phyloP scores from a whole-genome alignment of 176 grass and related monocot genomes.

The Neostapfia colusana region DNA sequence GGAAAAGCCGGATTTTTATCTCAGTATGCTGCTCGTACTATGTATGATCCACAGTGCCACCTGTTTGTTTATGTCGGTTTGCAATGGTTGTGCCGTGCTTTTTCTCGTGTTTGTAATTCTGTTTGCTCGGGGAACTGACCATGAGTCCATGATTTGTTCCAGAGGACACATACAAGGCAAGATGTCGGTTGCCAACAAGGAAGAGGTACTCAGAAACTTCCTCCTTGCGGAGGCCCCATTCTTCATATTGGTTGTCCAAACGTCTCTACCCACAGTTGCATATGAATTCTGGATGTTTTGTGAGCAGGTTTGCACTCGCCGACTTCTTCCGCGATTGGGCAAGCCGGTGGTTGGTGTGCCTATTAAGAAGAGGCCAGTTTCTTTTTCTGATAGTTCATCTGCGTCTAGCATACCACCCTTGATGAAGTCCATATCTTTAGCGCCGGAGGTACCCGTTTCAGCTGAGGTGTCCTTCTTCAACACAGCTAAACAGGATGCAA shows the following conservation, averaged over 20 bases:
- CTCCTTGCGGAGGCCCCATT: background rate
- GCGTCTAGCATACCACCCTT: conserved; percentile 11
- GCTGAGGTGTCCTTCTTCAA: conserved; percentile 30
- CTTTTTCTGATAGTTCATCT: conserved; percentile 21
- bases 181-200: conserved; percentile 53
- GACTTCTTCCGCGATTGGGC: conserved; percentile 17
- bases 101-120: conserved; percentile 22
- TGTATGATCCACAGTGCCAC: conserved; percentile 20
- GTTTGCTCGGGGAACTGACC: conserved; percentile 35
- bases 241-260: conserved; percentile 22
- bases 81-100: background rate
- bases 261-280: conserved; percentile 1
- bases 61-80: conserved; percentile 10
- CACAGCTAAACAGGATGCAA: conserved; percentile 22
- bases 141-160: conserved; percentile 38
- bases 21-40: background rate
- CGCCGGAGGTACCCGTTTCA: background rate
- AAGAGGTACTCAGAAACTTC: conserved; percentile 49
- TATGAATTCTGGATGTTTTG: conserved; percentile 26
- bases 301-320: conserved; percentile 46
- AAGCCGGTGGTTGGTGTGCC: conserved; percentile 45
- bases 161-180: conserved; percentile 25
- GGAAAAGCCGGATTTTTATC: background rate
- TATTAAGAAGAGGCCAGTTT: conserved; percentile 59
- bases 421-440: conserved; percentile 12